Evolutionary conservation across 2,329 filamentous ascomycete genomes (phyloP).

Genomic region (Pseudogymnoascus sp.): DNA sequence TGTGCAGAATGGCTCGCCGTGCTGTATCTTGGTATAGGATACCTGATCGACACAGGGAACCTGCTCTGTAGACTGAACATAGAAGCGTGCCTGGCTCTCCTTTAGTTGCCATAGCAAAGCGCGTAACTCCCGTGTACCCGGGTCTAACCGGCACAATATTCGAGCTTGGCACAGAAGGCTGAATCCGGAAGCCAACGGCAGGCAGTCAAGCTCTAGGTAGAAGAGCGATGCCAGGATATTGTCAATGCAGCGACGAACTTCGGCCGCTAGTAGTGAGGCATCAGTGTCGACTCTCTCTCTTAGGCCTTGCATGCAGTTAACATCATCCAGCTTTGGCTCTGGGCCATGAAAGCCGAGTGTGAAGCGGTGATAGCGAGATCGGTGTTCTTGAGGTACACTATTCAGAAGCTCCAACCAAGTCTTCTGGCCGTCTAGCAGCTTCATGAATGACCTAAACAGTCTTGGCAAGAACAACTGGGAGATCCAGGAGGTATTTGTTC

Average conservation of each 20-base stretch:
- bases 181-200: background rate
- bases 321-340: slow-evolving; percentile 13
- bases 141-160: background rate
- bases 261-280: background rate
- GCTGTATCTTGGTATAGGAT: too few species aligned
- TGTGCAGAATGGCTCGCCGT: too few species aligned
- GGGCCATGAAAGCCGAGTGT: slow-evolving; percentile 11
- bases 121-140: background rate
- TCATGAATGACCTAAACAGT: slow-evolving; percentile 13
- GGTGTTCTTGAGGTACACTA: background rate
- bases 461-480: background rate
- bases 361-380: slow-evolving; percentile 9
- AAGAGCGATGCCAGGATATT: slow-evolving; percentile 13
- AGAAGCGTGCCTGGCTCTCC: too few species aligned
- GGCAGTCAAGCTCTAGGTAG: slow-evolving; percentile 11
- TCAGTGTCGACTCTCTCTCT: background rate
- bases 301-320: background rate
- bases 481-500: background rate
- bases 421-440: slow-evolving; percentile 11
- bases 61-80: too few species aligned
- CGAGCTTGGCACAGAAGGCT: background rate
- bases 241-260: slow-evolving; percentile 12
- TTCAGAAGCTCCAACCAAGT: slow-evolving; percentile 13
- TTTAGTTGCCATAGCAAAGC: background rate
- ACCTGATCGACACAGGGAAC: too few species aligned